phyloP scores from a whole-genome alignment of 805 yeast species.

The Tetrapisispora arboricola region DNA sequence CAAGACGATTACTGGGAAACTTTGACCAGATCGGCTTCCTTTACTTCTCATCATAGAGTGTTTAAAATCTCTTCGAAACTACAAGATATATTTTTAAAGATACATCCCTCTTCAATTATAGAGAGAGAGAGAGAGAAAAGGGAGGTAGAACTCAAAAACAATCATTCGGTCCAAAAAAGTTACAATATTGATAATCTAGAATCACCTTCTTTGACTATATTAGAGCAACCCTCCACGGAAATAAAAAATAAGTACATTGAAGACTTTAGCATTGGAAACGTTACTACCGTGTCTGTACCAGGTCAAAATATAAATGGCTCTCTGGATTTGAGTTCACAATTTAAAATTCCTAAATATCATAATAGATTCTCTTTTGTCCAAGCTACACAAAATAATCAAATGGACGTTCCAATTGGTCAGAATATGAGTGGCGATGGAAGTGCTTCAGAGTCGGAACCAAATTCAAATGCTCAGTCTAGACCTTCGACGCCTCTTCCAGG shows the following conservation, averaged over 20 bases:
- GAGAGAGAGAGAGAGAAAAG: background rate
- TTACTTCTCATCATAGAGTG: slow-evolving; percentile 38
- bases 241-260: slow-evolving; percentile 17
- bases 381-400: slow-evolving; percentile 20
- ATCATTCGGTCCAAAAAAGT: background rate
- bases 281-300: slow-evolving; percentile 17
- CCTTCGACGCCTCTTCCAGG: slow-evolving; percentile 2
- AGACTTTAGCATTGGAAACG: slow-evolving; percentile 19
- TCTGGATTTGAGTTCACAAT: slow-evolving; percentile 24
- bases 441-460: background rate
- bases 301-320: slow-evolving; percentile 27
- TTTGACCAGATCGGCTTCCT: slow-evolving; percentile 33
- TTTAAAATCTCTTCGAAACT: slow-evolving; percentile 19
- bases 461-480: background rate
- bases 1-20: slow-evolving; percentile 50
- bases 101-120: slow-evolving; percentile 10
- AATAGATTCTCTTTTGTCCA: slow-evolving; percentile 24
- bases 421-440: background rate
- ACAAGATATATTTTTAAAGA: slow-evolving; percentile 4
- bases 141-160: background rate
- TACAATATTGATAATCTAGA: slow-evolving; percentile 8
- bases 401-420: slow-evolving; percentile 22
- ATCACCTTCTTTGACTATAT: slow-evolving; percentile 16
- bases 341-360: slow-evolving; percentile 27
- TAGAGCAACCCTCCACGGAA: slow-evolving; percentile 22